These are phyloP conservation scores for Spirogloea muscicola DNA, from an alignment of 139 green algal species.

Conservation along the genomic window DNA sequence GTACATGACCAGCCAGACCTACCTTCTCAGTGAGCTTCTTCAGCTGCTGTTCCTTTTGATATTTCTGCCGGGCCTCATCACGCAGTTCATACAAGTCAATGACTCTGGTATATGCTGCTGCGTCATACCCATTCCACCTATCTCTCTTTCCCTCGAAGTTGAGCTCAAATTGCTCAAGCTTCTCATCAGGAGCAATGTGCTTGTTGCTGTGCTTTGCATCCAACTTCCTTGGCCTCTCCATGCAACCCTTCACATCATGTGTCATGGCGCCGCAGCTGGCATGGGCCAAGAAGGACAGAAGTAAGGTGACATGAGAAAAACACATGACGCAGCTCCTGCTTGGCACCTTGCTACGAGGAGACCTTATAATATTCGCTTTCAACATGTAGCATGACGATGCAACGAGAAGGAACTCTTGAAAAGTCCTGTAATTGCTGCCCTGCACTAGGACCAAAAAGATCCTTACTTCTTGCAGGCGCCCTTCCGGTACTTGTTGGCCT, in stretches of 20 bases:
- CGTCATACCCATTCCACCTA: slow-evolving; percentile 90
- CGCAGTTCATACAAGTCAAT: slow-evolving; percentile 72
- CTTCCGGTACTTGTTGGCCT: slow-evolving; percentile 93
- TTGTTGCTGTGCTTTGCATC: slow-evolving; percentile 81
- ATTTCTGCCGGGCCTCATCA: slow-evolving; percentile 60
- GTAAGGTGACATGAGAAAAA: neutral
- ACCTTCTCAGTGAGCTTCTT: slow-evolving; percentile 53
- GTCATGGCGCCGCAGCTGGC: slow-evolving; percentile 90
- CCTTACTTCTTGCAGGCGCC: slow-evolving; percentile 93
- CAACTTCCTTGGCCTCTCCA: slow-evolving; percentile 85
- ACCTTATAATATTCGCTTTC: too few species aligned
- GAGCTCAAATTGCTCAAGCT: slow-evolving; percentile 80
- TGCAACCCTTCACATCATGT: slow-evolving; percentile 92
- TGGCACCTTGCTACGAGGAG: neutral
- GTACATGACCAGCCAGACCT: too few species aligned
- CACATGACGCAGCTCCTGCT: neutral
- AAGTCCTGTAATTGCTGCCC: too few species aligned
- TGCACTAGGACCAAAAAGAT: neutral
- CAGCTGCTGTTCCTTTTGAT: slow-evolving; percentile 60
- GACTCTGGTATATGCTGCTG: slow-evolving; percentile 53
- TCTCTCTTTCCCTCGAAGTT: slow-evolving; percentile 90
- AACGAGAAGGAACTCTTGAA: neutral
- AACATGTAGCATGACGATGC: neutral
- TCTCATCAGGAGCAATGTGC: slow-evolving; percentile 88
- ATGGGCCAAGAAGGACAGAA: neutral